Base-by-base conservation (phyloP, 331 rosid genomes). In the Malus hybrid region DNA sequence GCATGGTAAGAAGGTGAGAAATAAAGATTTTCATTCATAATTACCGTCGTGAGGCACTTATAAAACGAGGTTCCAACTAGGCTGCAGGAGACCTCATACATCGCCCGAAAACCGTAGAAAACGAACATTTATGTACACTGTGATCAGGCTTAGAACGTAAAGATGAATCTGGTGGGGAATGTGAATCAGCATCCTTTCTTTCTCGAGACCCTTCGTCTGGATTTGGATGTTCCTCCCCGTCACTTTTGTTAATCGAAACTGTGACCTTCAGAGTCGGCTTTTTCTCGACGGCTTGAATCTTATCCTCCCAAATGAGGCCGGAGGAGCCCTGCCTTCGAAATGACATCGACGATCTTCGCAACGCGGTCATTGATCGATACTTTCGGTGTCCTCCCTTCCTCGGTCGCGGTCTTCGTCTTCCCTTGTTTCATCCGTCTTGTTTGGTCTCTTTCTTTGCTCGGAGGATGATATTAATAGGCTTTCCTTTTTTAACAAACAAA, bases 321-420 rank as follows among this genome's bases (percentile, higher is more conserved):
- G 94, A 93, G n/a, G 98, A 93, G 64, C 98, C 98, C 76, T 87
- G 98, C 77, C 96, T 75, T 56, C 97, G 24, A 68, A 91, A 91
- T 16, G 98, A 89, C 55, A 77, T 69, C 0, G 89, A 56, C 10
- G 98, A 93, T 82, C 96, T 88, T 22, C 79, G 90, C 84, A 93
- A 84, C 8, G 92, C 79, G 13, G 75, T 83, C 81, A 83, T 82
- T n/a, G 44, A 58, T 30, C 15, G 55, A 48, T 33, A 66, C 26
- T 55, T n/a, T 74, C 3, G 32, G 7, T 11, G 4, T 30, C 30
- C 1, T 26, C 5, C 68, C 10, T 60, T 30, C 39, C 20, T 42
- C 15, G 15, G 7, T 20, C 30, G 18, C 7, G 72, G 71, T n/a
- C 15, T 72, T 5, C 74, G 29, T 19, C 3, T 13, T 19, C 2